phyloP scores from a whole-genome alignment of 352 stramenopile genomes.

The Globisporangium sylvaticum region DNA sequence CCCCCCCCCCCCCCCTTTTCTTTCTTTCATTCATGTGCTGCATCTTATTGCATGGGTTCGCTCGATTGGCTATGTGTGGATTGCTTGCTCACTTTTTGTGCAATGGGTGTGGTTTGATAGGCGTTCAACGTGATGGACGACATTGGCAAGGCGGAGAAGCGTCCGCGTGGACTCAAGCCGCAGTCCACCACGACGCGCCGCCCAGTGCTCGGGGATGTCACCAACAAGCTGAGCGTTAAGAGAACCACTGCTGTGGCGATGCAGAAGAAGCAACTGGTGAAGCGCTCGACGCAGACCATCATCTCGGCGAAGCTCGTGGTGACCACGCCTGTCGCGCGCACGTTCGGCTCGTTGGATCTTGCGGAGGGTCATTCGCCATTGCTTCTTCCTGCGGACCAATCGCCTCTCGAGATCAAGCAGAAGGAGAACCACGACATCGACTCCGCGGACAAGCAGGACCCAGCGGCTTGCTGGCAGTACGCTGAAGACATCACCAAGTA shows the following conservation, averaged over 20 bases:
- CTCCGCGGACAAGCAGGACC: conserved; percentile 59
- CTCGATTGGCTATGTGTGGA: background rate
- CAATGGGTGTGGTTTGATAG: conserved; percentile 19
- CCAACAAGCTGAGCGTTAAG: conserved; percentile 76
- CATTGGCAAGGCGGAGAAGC: conserved; percentile 52
- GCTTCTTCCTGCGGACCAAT: conserved; percentile 11
- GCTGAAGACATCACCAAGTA: conserved; percentile 81
- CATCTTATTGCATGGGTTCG: background rate
- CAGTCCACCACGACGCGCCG: conserved; percentile 30
- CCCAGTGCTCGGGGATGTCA: conserved; percentile 57
- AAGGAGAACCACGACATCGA: conserved; percentile 68
- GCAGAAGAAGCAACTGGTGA: conserved; percentile 45
- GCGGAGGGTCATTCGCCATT: conserved; percentile 27
- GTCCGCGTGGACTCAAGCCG: conserved; percentile 45
- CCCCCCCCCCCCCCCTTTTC: background rate
- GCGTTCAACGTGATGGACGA: conserved; percentile 47
- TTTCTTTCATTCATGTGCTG: background rate
- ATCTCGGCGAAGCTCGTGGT: conserved; percentile 18
- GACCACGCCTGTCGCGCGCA: conserved; percentile 32
- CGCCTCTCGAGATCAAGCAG: conserved; percentile 14
- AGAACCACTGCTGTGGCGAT: conserved; percentile 38
- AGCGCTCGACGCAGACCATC: conserved; percentile 29
- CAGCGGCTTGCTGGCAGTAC: conserved; percentile 71
- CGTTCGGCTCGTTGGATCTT: conserved; percentile 34
- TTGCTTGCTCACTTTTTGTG: background rate